A percentile compares a stretch with the other conserved stretches of the same genome.
Evolutionary conservation across 805 yeast genomes (phyloP).

Genomic region (Komagataella populi): DNA sequence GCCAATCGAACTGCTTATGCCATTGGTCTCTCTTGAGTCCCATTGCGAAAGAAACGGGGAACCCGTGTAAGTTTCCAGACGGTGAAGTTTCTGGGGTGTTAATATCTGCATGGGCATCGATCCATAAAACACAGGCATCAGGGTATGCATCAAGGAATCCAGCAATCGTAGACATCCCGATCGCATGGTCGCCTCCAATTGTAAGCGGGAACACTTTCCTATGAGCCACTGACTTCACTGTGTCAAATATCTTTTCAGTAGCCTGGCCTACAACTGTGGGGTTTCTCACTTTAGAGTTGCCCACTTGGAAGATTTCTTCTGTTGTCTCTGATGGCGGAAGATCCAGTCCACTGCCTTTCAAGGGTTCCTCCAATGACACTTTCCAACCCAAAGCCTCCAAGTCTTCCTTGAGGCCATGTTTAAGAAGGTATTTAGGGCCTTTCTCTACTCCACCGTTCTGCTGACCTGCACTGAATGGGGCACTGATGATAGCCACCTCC

Average conservation of each 20-base stretch:
- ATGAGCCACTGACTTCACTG: conserved; percentile 38
- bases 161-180: conserved; percentile 85
- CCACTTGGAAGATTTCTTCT: background rate
- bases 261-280: conserved; percentile 70
- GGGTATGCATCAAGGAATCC: conserved; percentile 74
- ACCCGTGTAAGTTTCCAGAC: conserved; percentile 91
- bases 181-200: conserved; percentile 93
- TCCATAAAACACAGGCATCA: conserved; percentile 86
- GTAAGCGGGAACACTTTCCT: conserved; percentile 58
- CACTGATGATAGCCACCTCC: conserved; percentile 59
- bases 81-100: conserved; percentile 76
- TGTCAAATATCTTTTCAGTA: conserved; percentile 44
- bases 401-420: conserved; percentile 56
- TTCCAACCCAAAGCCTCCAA: conserved; percentile 65
- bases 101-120: conserved; percentile 97
- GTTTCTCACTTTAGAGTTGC: conserved; percentile 43
- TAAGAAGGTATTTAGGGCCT: conserved; percentile 76
- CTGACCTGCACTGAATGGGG: conserved; percentile 96
- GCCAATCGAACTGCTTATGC: conserved; percentile 73
- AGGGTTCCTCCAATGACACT: conserved; percentile 36
- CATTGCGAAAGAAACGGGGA: conserved; percentile 85
- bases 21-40: conserved; percentile 58
- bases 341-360: conserved; percentile 24
- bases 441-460: conserved; percentile 86
- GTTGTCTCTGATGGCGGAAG: conserved; percentile 25